A percentile compares a stretch with the other conserved stretches of the same genome.
Evolutionary conservation across 371 early-diverging fungal species (phyloP).

Genomic region (Blakeslea trispora): DNA sequence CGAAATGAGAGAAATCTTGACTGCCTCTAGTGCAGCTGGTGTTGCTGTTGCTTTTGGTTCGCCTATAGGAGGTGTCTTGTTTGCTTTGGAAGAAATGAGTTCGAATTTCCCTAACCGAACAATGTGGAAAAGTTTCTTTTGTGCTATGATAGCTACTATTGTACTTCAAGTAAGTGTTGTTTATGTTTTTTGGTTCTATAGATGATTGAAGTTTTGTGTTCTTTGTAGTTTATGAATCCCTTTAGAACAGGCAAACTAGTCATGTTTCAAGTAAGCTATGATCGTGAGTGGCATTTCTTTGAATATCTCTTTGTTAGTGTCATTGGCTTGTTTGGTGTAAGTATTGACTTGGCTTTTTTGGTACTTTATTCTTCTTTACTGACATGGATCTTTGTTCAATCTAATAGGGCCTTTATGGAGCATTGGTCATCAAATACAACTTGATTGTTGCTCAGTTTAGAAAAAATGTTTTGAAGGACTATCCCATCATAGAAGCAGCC

Average conservation of each 20-base stretch:
- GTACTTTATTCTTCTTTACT: no score
- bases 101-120: constrained; percentile 93
- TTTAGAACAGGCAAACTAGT: constrained; percentile 94
- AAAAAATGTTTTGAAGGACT: constrained; percentile 60
- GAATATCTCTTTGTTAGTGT: constrained; percentile 82
- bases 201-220: background rate
- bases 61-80: constrained; percentile 91
- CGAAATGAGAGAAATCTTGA: constrained; percentile 88
- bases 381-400: no score
- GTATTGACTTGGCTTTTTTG: background rate
- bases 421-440: constrained; percentile 83
- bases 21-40: constrained; percentile 94
- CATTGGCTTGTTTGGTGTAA: constrained; percentile 89
- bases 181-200: no score
- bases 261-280: constrained; percentile 93
- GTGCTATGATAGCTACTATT: constrained; percentile 90
- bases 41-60: constrained; percentile 95
- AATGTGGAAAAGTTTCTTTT: constrained; percentile 93
- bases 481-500: constrained; percentile 78
- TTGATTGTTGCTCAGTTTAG: constrained; percentile 70
- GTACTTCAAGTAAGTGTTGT: constrained; percentile 83
- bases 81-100: constrained; percentile 96
- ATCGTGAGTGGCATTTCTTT: constrained; percentile 88
- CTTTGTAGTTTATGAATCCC: constrained; percentile 78
- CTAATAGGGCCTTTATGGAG: constrained; percentile 83